A percentile compares a stretch with the other conserved stretches of the same genome.
Conservation (phyloP, 116 monocot species). For the Posidonia oceanica region DNA sequence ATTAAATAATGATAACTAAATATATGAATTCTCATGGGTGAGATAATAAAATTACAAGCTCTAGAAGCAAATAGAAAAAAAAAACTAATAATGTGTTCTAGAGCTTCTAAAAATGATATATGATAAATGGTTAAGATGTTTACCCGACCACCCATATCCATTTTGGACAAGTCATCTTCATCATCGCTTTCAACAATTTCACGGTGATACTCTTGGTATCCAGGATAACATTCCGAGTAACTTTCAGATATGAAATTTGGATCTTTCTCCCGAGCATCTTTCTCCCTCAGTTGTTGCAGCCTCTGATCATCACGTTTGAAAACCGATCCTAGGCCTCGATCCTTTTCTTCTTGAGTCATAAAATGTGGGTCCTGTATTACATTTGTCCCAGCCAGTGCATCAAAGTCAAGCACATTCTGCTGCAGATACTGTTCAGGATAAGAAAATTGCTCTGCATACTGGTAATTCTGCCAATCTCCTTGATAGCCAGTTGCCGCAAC, state of each 20-base stretch:
- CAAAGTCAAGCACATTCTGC: slow-evolving; percentile 51
- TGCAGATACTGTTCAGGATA: slow-evolving; percentile 66
- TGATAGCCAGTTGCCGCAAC: slow-evolving; percentile 56
- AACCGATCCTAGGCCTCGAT: slow-evolving; percentile 90
- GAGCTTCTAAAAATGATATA: background rate
- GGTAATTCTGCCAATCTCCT: slow-evolving; percentile 84
- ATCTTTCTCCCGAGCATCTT: slow-evolving; percentile 94
- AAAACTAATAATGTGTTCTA: too few relatives aligned
- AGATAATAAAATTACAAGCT: too few relatives aligned
- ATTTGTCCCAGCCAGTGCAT: slow-evolving; percentile 28
- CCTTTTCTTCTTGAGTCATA: slow-evolving; percentile 97
- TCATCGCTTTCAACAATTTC: slow-evolving; percentile 93
- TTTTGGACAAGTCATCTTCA: slow-evolving; percentile 93
- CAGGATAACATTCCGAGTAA: slow-evolving; percentile 99
- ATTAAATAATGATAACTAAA: too few relatives aligned
- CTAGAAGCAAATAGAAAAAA: too few relatives aligned
- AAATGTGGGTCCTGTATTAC: slow-evolving; percentile 58
- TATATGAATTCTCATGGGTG: too few relatives aligned
- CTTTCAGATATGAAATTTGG: slow-evolving; percentile 99
- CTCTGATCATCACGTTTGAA: slow-evolving; percentile 92
- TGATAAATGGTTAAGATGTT: background rate
- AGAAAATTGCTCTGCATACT: slow-evolving; percentile 67
- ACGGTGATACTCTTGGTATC: slow-evolving; percentile 92
- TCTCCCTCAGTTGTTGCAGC: slow-evolving; percentile 92
- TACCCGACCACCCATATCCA: slow-evolving; percentile 99